Evolutionary conservation across 129 eudicot species (phyloP).

Genomic region (Flaveria bidentis): DNA sequence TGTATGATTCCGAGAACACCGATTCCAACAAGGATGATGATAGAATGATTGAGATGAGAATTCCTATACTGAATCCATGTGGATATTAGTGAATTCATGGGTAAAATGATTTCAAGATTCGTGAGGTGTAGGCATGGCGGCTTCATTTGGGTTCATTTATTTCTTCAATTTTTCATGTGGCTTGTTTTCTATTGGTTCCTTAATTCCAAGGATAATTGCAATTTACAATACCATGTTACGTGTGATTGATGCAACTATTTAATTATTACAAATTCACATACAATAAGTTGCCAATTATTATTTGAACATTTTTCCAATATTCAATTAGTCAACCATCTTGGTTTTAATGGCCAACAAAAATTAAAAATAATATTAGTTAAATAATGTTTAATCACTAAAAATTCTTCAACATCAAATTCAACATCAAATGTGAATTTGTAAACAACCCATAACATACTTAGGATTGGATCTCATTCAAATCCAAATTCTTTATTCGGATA

Average conservation of each 20-base stretch:
- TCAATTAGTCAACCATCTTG: too few species aligned
- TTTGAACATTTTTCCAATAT: too few species aligned
- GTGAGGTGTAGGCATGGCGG: not conserved
- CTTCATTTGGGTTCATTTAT: constrained; percentile 12
- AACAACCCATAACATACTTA: too few species aligned
- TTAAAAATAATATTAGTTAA: too few species aligned
- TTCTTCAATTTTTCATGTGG: not conserved
- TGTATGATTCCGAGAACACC: constrained; percentile 4
- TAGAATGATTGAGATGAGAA: not conserved
- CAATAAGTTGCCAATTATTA: too few species aligned
- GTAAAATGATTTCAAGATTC: not conserved
- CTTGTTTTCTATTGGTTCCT: not conserved
- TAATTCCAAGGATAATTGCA: not conserved
- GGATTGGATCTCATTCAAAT: too few species aligned
- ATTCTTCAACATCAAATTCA: too few species aligned
- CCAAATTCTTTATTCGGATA: too few species aligned
- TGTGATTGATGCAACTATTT: not conserved
- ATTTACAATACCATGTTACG: not conserved
- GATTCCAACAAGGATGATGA: not conserved
- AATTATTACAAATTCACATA: too few species aligned
- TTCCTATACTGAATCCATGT: not conserved
- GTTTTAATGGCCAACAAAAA: too few species aligned
- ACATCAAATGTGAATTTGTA: too few species aligned
- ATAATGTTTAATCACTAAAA: too few species aligned
- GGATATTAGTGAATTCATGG: not conserved